Conservation (phyloP, 306 rosid species). For the Phaseolus lunatus region DNA sequence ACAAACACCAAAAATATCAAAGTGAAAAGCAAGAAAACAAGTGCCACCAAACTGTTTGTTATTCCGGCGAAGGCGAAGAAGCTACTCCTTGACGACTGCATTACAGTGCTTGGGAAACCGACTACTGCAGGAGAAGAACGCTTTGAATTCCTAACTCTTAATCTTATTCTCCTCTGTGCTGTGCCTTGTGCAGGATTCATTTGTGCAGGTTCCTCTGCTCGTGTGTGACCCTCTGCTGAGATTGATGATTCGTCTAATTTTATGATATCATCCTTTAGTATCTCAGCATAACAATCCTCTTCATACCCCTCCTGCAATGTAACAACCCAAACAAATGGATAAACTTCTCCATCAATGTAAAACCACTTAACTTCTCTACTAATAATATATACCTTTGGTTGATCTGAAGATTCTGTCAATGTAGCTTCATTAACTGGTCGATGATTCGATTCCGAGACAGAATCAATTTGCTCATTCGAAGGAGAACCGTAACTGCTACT, state of each 20-base stretch:
- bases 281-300: constrained; percentile 82
- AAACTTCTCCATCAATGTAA: too few relatives aligned
- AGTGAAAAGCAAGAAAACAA: constrained; percentile 46
- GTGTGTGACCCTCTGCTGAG: constrained; percentile 45
- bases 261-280: constrained; percentile 84
- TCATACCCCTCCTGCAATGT: constrained; percentile 62
- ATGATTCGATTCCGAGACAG: constrained; percentile 62
- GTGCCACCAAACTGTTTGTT: constrained; percentile 14
- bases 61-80: constrained; percentile 11
- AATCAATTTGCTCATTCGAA: constrained; percentile 74
- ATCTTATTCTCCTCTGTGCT: constrained; percentile 68
- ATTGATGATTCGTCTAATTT: constrained; percentile 67
- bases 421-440: constrained; percentile 53
- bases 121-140: constrained; percentile 24
- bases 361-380: too few relatives aligned
- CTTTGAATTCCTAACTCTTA: constrained; percentile 44
- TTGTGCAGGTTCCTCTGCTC: constrained; percentile 42
- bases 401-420: constrained; percentile 53
- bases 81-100: constrained; percentile 40
- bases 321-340: not conserved
- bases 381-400: constrained; percentile 51
- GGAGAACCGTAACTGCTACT: constrained; percentile 71
- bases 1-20: constrained; percentile 37
- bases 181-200: constrained; percentile 63
- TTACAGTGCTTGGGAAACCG: constrained; percentile 36